Evolutionary conservation across 495 filamentous ascomycete genomes (phyloP), one percentile per base, ranked within the genome.

Genomic region (Rostrohypoxylon terebratum): DNA sequence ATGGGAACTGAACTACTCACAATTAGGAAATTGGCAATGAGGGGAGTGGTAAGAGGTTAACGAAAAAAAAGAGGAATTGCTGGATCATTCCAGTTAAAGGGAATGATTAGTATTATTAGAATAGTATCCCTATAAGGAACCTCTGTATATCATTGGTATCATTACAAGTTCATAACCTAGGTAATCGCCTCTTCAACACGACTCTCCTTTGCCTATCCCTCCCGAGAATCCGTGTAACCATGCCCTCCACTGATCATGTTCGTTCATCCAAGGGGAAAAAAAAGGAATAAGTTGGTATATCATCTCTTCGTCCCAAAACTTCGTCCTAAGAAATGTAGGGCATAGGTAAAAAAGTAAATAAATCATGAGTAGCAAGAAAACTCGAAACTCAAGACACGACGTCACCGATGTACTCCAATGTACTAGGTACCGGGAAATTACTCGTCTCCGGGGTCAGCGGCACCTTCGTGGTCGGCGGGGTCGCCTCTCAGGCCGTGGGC

Each of bases 381-480:
- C 18, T 20, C 13, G 14, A 51, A 51, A 6, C 9, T 28, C 20
- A 31, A 31, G 31, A 10, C n/a, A 50, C 16, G 21, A 50, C 47
- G 47, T 23, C 16, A 47, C 21, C 21, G 38, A 44, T 18, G 16
- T 18, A 54, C 36, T 57, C 51, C 62, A 65, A 59, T n/a, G n/a
- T n/a, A n/a, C n/a, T n/a, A n/a, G n/a, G n/a, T n/a, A n/a, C n/a
- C n/a, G n/a, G n/a, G n/a, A n/a, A n/a, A n/a, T n/a, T n/a, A n/a
- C n/a, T 16, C 47, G 21, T 51, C 62, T 0, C 23, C 68, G 53
- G 50, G 50, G 14, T 8, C 36, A 72, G 66, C 69, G 75, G 16
- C 33, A 21, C 51, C 73, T 20, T 73, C 68, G 2, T 77, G 77
- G 1, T 31, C 18, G 18, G 72, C 68, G 2, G 76, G 77, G 1